phyloP scores from a whole-genome alignment of 805 yeast species.

The Spathaspora arborariae region DNA sequence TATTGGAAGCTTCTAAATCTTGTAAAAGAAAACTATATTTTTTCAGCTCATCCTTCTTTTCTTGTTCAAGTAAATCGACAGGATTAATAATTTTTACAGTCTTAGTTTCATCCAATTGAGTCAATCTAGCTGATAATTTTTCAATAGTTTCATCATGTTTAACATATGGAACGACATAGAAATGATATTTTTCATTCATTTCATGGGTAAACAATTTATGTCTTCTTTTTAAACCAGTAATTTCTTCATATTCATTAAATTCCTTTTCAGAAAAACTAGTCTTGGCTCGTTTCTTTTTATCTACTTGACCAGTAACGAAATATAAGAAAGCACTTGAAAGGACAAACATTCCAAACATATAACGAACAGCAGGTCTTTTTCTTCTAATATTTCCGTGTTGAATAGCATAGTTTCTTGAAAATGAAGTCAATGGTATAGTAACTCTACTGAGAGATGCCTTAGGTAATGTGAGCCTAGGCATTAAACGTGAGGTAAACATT shows the following conservation, averaged over 20 bases:
- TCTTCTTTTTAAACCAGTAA: conserved; percentile 50
- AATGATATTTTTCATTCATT: conserved; percentile 35
- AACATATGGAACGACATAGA: conserved; percentile 37
- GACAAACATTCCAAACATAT: conserved; percentile 32
- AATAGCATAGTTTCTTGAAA: conserved; percentile 3
- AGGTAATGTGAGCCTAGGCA: neutral
- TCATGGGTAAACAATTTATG: conserved; percentile 38
- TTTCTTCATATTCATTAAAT: conserved; percentile 44
- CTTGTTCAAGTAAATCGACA: conserved; percentile 41
- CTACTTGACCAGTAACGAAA: conserved; percentile 26
- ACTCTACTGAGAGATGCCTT: neutral
- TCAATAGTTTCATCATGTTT: conserved; percentile 15
- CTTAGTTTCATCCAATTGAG: conserved; percentile 9
- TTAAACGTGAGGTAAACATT: conserved; percentile 3
- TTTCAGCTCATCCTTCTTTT: conserved; percentile 40
- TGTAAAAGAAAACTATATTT: conserved; percentile 52
- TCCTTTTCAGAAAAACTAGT: conserved; percentile 47
- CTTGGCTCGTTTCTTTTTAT: conserved; percentile 25
- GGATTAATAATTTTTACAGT: conserved; percentile 49
- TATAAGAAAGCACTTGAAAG: conserved; percentile 30
- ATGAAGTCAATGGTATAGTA: neutral
- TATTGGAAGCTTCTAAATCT: conserved; percentile 28
- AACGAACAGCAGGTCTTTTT: conserved; percentile 30
- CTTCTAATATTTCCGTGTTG: conserved; percentile 5
- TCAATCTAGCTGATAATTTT: conserved; percentile 15